Percentiles rank a stretch among this genome's conserved stretches.
These are phyloP conservation scores for Brassica nigra DNA, from an alignment of 345 rosid species.

Conservation along the genomic window DNA sequence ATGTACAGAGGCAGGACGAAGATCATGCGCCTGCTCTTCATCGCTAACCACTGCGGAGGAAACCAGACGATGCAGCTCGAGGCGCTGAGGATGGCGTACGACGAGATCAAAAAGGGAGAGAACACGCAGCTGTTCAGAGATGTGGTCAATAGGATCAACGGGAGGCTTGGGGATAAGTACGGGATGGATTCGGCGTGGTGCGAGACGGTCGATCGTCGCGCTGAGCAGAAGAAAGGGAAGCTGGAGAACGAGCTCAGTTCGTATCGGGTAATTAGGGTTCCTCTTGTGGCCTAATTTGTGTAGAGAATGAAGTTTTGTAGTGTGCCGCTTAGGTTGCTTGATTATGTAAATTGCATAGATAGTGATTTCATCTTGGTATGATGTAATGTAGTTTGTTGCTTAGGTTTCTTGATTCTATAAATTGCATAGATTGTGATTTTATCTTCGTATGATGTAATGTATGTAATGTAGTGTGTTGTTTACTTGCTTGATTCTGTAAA, in stretches of 20 bases:
- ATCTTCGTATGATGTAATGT: not conserved
- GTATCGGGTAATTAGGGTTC: constrained; percentile 60
- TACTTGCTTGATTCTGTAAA: not conserved
- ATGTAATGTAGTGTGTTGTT: not conserved
- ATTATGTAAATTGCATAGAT: not conserved
- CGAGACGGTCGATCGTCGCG: constrained; percentile 68
- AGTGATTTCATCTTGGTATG: not conserved
- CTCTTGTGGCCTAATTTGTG: not conserved
- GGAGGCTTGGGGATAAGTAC: constrained; percentile 67
- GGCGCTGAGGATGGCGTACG: constrained; percentile 92
- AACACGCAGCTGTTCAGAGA: constrained; percentile 82
- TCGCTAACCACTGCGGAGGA: constrained; percentile 72
- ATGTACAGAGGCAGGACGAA: constrained; percentile 87
- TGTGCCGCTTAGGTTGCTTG: not conserved
- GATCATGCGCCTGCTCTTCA: constrained; percentile 78
- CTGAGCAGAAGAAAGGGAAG: constrained; percentile 81
- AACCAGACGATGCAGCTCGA: constrained; percentile 72
- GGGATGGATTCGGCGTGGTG: constrained; percentile 77
- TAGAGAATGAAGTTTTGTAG: not conserved
- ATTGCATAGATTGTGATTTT: not conserved
- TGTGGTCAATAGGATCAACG: constrained; percentile 68
- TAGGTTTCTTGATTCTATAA: not conserved
- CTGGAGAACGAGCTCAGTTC: constrained; percentile 95
- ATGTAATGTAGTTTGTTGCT: not conserved
- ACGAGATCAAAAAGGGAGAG: constrained; percentile 95